A percentile compares a stretch with the other conserved stretches of the same genome.
phyloP scores from a whole-genome alignment of 1,139 yeast species.

The Candida labiduridarum region DNA sequence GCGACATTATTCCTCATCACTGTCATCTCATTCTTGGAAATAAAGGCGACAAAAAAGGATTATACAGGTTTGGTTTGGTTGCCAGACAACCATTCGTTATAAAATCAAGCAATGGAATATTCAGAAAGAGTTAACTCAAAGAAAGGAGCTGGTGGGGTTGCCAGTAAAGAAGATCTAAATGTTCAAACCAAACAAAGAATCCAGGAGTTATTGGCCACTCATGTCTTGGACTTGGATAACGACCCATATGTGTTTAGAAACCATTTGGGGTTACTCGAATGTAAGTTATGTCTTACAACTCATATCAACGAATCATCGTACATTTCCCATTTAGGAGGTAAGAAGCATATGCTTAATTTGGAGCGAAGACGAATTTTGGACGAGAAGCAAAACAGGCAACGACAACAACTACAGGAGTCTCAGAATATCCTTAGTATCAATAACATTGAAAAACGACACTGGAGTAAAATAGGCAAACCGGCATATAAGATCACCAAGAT shows the following conservation, averaged over 20 bases:
- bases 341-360: slow-evolving; percentile 70
- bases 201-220: slow-evolving; percentile 62
- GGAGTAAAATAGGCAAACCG: slow-evolving; percentile 73
- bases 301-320: slow-evolving; percentile 79
- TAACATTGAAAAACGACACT: slow-evolving; percentile 46
- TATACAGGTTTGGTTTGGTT: background rate
- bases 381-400: slow-evolving; percentile 30
- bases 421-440: slow-evolving; percentile 27
- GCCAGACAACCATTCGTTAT: background rate
- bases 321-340: slow-evolving; percentile 77
- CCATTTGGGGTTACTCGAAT: slow-evolving; percentile 74
- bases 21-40: no score
- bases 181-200: slow-evolving; percentile 67
- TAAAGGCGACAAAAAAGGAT: background rate
- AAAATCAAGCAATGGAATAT: slow-evolving; percentile 41
- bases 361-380: slow-evolving; percentile 57
- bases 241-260: slow-evolving; percentile 81
- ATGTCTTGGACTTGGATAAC: slow-evolving; percentile 62
- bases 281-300: slow-evolving; percentile 73
- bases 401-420: slow-evolving; percentile 11
- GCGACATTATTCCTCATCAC: no score
- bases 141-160: slow-evolving; percentile 70
- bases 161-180: slow-evolving; percentile 67
- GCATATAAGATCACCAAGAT: slow-evolving; percentile 67
- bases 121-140: slow-evolving; percentile 48